phyloP scores from a whole-genome alignment of 208 protist species.

The Trichomonas tenax region DNA sequence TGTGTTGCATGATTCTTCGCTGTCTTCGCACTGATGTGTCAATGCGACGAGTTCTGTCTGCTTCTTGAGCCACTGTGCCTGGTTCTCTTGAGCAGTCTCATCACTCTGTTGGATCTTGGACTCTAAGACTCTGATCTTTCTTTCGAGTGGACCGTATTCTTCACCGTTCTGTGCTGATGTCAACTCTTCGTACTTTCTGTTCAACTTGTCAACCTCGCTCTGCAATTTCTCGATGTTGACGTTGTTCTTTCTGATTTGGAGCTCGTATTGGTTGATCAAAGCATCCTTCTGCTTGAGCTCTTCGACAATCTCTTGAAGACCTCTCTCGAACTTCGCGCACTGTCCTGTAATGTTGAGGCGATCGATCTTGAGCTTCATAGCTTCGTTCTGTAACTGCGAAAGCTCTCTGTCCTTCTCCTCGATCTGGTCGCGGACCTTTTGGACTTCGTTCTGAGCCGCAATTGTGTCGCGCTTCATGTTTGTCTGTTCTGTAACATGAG shows the following conservation, averaged over 20 bases:
- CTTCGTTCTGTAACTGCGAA: not conserved
- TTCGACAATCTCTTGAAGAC: not conserved
- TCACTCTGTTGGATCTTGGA: not conserved
- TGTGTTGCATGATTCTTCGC: not conserved
- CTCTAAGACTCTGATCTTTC: not conserved
- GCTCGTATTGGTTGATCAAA: not conserved
- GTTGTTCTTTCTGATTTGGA: not conserved
- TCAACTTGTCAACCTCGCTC: slow-evolving; percentile 15
- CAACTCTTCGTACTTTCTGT: not conserved
- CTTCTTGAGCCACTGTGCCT: slow-evolving; percentile 1
- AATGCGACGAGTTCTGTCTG: not conserved
- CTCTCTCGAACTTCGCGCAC: not conserved
- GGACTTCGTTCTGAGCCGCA: not conserved
- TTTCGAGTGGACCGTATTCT: not conserved
- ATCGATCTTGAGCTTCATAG: not conserved
- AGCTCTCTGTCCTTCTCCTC: not conserved
- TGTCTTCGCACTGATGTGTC: not conserved
- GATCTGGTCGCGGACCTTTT: not conserved
- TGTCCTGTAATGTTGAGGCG: not conserved
- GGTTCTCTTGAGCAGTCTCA: not conserved
- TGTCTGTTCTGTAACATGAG: not conserved
- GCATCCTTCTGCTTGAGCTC: not conserved
- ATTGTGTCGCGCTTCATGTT: not conserved
- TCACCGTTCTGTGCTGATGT: not conserved
- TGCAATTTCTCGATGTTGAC: not conserved